Evolutionary conservation across 257 asterid genomes (phyloP).

Genomic region (Salvia hispanica): DNA sequence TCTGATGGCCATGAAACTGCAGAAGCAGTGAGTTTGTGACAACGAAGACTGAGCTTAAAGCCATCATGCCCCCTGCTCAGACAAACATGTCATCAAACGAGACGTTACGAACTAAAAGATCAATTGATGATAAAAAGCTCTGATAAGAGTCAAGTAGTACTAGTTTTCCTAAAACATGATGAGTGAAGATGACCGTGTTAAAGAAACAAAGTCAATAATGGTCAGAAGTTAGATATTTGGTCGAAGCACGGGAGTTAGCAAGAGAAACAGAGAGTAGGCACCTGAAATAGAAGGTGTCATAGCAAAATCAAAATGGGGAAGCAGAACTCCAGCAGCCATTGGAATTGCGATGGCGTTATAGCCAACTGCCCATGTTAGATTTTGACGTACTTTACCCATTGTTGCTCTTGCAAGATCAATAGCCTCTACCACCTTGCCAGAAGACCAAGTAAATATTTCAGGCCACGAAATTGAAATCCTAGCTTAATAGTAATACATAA

Average conservation of each 20-base stretch:
- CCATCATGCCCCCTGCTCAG: constrained; percentile 89
- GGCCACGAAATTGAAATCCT: constrained; percentile 24
- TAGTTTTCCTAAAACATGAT: background rate
- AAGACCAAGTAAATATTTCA: constrained; percentile 25
- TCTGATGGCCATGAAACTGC: constrained; percentile 62
- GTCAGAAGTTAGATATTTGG: background rate
- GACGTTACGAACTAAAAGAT: background rate
- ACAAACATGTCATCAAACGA: background rate
- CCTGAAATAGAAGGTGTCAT: constrained; percentile 99
- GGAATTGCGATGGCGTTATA: constrained; percentile 86
- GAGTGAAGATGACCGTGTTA: background rate
- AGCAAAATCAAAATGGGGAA: constrained; percentile 91
- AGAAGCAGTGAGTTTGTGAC: constrained; percentile 86
- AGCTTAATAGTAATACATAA: background rate
- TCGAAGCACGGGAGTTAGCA: background rate
- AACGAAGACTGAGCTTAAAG: constrained; percentile 86
- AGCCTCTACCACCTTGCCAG: constrained; percentile 77
- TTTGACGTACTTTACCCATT: constrained; percentile 90
- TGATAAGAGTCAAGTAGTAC: background rate
- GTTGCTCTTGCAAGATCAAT: constrained; percentile 89
- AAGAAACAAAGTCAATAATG: background rate
- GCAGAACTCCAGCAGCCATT: constrained; percentile 87
- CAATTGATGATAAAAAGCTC: background rate
- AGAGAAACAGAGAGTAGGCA: constrained; percentile 26
- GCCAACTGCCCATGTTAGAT: constrained; percentile 91